Evolutionary conservation across 306 rosid genomes (phyloP).

Genomic region (Lagenaria siceraria): DNA sequence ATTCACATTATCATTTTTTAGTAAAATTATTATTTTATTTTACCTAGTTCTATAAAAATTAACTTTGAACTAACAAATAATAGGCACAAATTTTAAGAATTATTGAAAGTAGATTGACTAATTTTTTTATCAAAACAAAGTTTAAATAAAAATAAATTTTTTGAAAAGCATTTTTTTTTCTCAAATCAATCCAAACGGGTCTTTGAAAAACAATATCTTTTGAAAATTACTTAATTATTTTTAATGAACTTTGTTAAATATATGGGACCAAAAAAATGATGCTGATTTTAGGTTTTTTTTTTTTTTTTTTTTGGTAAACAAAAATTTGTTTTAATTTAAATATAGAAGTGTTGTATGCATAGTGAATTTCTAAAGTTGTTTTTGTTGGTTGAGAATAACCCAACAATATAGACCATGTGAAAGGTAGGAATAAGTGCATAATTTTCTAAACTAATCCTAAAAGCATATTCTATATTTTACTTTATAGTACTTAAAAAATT

Average conservation of each 20-base stretch:
- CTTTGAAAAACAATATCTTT: too few relatives aligned
- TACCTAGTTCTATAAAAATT: too few relatives aligned
- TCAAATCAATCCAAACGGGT: too few relatives aligned
- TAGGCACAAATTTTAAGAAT: too few relatives aligned
- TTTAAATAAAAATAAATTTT: too few relatives aligned
- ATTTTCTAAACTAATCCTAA: background rate
- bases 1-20: too few relatives aligned
- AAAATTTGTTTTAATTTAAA: background rate
- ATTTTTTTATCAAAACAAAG: too few relatives aligned
- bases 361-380: background rate
- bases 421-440: background rate
- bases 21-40: too few relatives aligned
- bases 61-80: too few relatives aligned
- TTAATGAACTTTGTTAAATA: background rate
- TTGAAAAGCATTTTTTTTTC: too few relatives aligned
- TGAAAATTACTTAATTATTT: background rate
- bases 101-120: too few relatives aligned
- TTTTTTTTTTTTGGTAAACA: background rate
- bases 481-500: background rate
- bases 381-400: background rate
- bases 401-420: background rate
- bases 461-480: background rate
- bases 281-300: background rate
- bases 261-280: background rate
- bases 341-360: background rate